Evolutionary conservation across 345 rosid species (phyloP), one percentile per base, ranked within the genome.

Genomic region (Erodium maritimum): DNA sequence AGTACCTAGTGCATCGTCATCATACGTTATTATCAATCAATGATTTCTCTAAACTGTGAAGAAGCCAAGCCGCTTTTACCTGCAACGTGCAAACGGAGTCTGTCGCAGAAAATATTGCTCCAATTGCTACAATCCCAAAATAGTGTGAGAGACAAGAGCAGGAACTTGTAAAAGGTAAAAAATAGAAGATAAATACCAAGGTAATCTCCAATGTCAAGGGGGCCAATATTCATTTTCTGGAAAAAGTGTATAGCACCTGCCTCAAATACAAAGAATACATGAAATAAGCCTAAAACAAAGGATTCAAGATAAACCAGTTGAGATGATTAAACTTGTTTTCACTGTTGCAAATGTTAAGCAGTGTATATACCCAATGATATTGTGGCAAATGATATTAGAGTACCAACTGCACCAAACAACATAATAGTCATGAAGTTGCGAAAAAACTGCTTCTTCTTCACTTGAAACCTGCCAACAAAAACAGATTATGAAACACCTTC

Each of bases 11-110:
- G 45, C 19, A 73, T n/a, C n/a, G n/a, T n/a, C n/a, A n/a, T n/a
- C n/a, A n/a, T n/a, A n/a, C n/a, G n/a, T n/a, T n/a, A n/a, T n/a
- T n/a, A n/a, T n/a, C n/a, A n/a, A n/a, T n/a, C n/a, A n/a, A n/a
- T n/a, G n/a, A n/a, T n/a, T n/a, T n/a, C n/a, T n/a, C n/a, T n/a
- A n/a, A n/a, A n/a, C n/a, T n/a, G n/a, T n/a, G n/a, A n/a, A n/a
- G n/a, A n/a, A n/a, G n/a, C n/a, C n/a, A n/a, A n/a, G n/a, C n/a
- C n/a, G 61, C 55, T 24, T 67, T 54, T 79, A 84, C 98, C 84
- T 91, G 98, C 75, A 91, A 77, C 50, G 98, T 91, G 77, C 98
- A 88, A 67, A 93, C 99, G 62, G 99, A 93, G 69, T 93, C 99
- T 3, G 99, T 93, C 25, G 96, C 99, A 65, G 99, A 82, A 72